phyloP scores from a whole-genome alignment of 495 filamentous ascomycete genomes.

The Xylaria intraflava region DNA sequence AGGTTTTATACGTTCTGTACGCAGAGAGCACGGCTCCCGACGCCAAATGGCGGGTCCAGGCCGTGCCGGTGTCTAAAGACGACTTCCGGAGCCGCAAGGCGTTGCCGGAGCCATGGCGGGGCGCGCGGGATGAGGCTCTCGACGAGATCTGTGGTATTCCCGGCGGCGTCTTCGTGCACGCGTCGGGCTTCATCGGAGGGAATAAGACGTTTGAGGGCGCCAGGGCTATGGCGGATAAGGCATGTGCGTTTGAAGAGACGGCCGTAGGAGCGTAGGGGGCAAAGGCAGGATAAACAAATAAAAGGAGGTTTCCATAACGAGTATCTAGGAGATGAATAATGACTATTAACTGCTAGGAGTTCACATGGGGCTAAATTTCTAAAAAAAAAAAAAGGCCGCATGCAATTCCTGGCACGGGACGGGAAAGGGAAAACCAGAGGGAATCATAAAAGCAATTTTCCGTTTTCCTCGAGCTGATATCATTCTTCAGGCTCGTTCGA shows the following conservation, averaged over 20 bases:
- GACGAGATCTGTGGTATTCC: conserved; percentile 63
- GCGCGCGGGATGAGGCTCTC: conserved; percentile 76
- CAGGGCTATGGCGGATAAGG: conserved; percentile 74
- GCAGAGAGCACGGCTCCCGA: conserved; percentile 64
- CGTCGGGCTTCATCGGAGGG: conserved; percentile 91
- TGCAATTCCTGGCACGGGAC: not conserved
- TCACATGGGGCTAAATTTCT: not conserved
- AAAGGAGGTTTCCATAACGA: not conserved
- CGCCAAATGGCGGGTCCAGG: conserved; percentile 87
- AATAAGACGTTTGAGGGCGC: conserved; percentile 89
- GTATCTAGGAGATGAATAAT: not conserved
- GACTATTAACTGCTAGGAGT: not conserved
- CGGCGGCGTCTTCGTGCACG: conserved; percentile 88
- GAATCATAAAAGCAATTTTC: no score
- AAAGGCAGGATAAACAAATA: no score
- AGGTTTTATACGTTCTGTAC: conserved; percentile 88
- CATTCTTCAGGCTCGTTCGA: no score
- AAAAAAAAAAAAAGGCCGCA: not conserved
- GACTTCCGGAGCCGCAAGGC: conserved; percentile 88
- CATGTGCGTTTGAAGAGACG: conserved; percentile 35
- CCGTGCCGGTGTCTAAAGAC: conserved; percentile 68
- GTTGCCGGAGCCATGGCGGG: conserved; percentile 85
- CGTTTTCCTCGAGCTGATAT: no score
- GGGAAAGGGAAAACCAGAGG: not conserved
- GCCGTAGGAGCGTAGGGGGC: conserved; percentile 15